Conservation (phyloP, 1,139 yeast genomes). For the Candida buenavistaensis region DNA sequence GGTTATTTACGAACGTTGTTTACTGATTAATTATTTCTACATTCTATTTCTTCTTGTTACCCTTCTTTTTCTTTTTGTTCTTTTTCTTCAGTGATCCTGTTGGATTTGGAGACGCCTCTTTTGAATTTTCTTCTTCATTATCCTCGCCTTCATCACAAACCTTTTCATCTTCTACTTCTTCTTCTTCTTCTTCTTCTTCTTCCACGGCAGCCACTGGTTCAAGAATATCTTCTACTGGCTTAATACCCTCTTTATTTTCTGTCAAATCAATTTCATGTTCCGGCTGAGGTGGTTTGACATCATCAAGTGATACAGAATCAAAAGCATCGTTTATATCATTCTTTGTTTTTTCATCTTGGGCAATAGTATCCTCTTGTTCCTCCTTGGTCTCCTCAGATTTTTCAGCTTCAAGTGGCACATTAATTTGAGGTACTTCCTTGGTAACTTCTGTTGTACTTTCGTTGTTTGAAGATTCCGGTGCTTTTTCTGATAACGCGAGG, state of each 20-base stretch:
- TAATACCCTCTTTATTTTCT: constrained; percentile 1
- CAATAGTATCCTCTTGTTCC: not conserved
- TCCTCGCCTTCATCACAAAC: constrained; percentile 9
- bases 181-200: constrained; percentile 10
- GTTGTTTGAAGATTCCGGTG: too few relatives aligned
- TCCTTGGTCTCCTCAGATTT: constrained; percentile 1
- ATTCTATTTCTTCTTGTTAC: constrained; percentile 9
- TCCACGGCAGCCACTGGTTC: not conserved
- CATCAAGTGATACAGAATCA: constrained; percentile 10
- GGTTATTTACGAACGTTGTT: constrained; percentile 3
- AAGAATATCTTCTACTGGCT: not conserved
- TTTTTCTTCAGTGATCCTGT: constrained; percentile 10
- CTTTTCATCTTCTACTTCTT: constrained; percentile 9
- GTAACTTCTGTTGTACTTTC: too few relatives aligned
- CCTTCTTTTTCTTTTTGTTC: constrained; percentile 19
- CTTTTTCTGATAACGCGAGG: too few relatives aligned
- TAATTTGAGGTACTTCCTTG: too few relatives aligned
- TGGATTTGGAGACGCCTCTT: constrained; percentile 1
- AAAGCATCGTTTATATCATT: constrained; percentile 12
- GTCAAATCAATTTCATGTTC: constrained; percentile 15
- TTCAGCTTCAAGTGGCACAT: constrained; percentile 7
- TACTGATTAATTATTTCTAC: not conserved
- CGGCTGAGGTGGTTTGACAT: constrained; percentile 8
- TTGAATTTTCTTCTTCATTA: constrained; percentile 1
- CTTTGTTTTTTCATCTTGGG: constrained; percentile 5